Base-by-base conservation (phyloP, 2,329 filamentous ascomycete species). In the Fusarium pseudograminearum region DNA sequence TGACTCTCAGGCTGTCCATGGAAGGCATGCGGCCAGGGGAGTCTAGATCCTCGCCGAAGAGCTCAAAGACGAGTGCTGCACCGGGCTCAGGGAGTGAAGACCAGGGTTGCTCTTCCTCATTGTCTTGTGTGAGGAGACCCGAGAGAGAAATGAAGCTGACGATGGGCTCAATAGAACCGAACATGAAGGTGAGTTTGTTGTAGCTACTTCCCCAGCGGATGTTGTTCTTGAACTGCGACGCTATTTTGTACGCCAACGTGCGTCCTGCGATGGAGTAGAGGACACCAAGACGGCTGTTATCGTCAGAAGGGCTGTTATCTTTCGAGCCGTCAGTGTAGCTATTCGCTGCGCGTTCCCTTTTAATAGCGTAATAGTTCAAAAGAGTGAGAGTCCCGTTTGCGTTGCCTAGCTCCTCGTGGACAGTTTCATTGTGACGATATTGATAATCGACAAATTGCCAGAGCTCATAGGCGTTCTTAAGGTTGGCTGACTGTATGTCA, bases 51-150 rank as follows among this genome's bases (percentile, higher is more conserved):
- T 77, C 67, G 14, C 78, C 77, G 34, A 83, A 77, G 20, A 90
- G 77, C 80, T 97, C 94, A 76, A 96, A 94, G 0, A 87, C 83
- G 85, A 97, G 90, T 41, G 88, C 86, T 2, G 89, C 90, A 0
- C 93, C 93, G 38, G 93, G 93, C 69, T 90, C 85, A 0, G 91
- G 89, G 16, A 89, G 61, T 4, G 62, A 67, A 5, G 75, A 75
- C 54, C 80, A 78, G 69, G 68, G 76, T 33, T 62, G 75, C 46
- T 76, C 82, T 6, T 85, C 83, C n/a, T 80, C 83, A 74, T 89
- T 88, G 53, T 88, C 77, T 1, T 77, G 74, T 50, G 82, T 82
- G 7, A 81, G 81, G 10, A 89, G 81, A 1, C 80, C 78, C 0
- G 83, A 77, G 4, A 89, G 78, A 3, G 82, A 78, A 69, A 87